Percentiles rank a stretch among this genome's conserved stretches.
Evolutionary conservation across 352 stramenopile species (phyloP).

Genomic region (Globisporangium solare): DNA sequence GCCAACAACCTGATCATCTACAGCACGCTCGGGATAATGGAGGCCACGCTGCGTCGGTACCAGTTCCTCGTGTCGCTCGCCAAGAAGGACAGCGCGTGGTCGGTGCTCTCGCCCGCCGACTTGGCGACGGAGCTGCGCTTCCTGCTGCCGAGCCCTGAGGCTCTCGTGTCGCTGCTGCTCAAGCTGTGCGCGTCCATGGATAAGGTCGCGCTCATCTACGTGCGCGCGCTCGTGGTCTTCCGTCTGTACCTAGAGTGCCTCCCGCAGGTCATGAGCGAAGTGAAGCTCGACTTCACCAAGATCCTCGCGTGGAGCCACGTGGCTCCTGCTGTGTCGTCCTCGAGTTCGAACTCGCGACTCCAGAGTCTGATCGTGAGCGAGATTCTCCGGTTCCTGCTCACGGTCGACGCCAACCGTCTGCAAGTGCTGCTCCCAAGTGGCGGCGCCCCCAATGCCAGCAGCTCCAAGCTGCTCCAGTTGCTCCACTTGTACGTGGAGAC

Average conservation of each 20-base stretch:
- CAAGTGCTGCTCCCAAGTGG: conserved; percentile 40
- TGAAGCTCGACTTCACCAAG: conserved; percentile 85
- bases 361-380: conserved; percentile 60
- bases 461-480: conserved; percentile 66
- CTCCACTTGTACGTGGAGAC: conserved; percentile 49
- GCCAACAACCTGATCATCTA: conserved; percentile 72
- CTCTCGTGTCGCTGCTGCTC: conserved; percentile 71
- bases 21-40: conserved; percentile 59
- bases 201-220: conserved; percentile 52
- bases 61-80: conserved; percentile 30
- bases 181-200: conserved; percentile 54
- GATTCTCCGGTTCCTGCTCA: conserved; percentile 62
- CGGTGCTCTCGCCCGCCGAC: conserved; percentile 17
- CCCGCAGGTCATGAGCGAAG: conserved; percentile 66
- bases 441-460: conserved; percentile 6
- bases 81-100: conserved; percentile 2
- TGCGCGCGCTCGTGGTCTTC: conserved; percentile 69
- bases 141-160: conserved; percentile 70
- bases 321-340: conserved; percentile 6
- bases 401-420: conserved; percentile 51
- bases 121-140: conserved; percentile 66
- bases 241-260: conserved; percentile 73
- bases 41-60: conserved; percentile 53
- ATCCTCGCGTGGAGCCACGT: conserved; percentile 59
- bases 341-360: conserved; percentile 20